Evolutionary conservation across 225 moss, liverwort and hornwort genomes (phyloP), one percentile per base, ranked within the genome.

Genomic region (Lunularia cruciata): DNA sequence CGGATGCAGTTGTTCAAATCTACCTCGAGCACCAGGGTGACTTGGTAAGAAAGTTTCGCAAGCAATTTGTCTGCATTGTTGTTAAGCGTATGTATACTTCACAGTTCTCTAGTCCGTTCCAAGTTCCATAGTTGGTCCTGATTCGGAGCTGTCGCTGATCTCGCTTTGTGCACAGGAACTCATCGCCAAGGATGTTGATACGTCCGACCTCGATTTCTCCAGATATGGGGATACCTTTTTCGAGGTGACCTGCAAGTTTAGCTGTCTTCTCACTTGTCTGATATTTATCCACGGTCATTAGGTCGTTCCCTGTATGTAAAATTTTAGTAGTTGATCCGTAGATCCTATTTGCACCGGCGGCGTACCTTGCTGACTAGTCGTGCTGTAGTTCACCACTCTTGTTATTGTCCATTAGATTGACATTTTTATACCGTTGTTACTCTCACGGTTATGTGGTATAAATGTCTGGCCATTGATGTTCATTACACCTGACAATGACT

Each of bases 161-260:
- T 26, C 22, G 40, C 3, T 32, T 36, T 26, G 25, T 37, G 35
- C 40, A 13, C 85, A 96, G 95, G 95, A 92, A 79, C 87, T 86
- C 52, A 92, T 92, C 51, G 95, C 95, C 80, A 96, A 80, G 86
- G 90, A 92, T 81, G 77, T 96, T 65, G 95, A 96, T 75, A 82
- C 84, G 6, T 90, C 95, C 32, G 95, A 96, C 82, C 95, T 96
- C 62, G 95, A 96, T 75, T 96, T 96, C 73, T 96, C 95, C 79
- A 84, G 95, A 96, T 96, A 96, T 76, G 95, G 95, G 33, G 95
- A 96, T 39, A 96, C 95, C 62, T 96, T 96, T 78, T 96, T 96
- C 56, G 95, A 96, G 90, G 95, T 40, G 6, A 59, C n/a, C 25
- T 19, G n/a, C 58, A 59, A 59, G 58, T n/a, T n/a, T n/a, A n/a